Percentiles rank a stretch among this genome's conserved stretches.
Evolutionary conservation across 345 rosid species (phyloP).

Genomic region (Litchi chinensis): DNA sequence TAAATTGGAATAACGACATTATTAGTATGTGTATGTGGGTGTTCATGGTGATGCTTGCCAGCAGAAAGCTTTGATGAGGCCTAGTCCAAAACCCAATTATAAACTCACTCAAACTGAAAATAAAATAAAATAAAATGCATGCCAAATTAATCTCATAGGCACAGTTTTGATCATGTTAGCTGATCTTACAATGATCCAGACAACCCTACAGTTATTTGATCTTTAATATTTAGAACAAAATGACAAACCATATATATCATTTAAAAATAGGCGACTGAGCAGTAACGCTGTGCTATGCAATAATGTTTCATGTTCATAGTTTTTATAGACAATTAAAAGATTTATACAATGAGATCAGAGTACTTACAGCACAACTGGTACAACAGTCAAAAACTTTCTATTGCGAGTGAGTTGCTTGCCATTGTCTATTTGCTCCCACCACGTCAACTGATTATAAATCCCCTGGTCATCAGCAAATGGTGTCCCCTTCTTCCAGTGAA

Average conservation of each 20-base stretch:
- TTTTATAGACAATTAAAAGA: background rate
- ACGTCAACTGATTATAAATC: constrained; percentile 67
- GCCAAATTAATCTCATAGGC: background rate
- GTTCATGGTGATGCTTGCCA: background rate
- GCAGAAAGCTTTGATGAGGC: background rate
- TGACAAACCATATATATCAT: constrained; percentile 4
- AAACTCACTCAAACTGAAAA: background rate
- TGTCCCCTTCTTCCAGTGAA: constrained; percentile 86
- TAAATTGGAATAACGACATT: background rate
- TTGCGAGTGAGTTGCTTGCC: constrained; percentile 90
- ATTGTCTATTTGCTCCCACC: constrained; percentile 86
- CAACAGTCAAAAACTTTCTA: constrained; percentile 73
- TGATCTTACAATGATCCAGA: background rate
- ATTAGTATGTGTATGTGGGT: background rate
- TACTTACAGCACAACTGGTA: constrained; percentile 81
- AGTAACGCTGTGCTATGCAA: background rate
- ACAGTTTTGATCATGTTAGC: background rate
- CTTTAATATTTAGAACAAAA: background rate
- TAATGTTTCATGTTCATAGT: background rate
- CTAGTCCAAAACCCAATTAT: background rate
- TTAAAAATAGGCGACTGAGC: background rate
- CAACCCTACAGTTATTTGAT: background rate
- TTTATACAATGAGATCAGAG: background rate
- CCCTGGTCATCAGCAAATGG: constrained; percentile 83
- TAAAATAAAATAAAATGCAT: background rate